These are phyloP conservation scores for Fomitopsis schrenkii DNA, from an alignment of 1,284 basidiomycete genomes.

Conservation along the genomic window DNA sequence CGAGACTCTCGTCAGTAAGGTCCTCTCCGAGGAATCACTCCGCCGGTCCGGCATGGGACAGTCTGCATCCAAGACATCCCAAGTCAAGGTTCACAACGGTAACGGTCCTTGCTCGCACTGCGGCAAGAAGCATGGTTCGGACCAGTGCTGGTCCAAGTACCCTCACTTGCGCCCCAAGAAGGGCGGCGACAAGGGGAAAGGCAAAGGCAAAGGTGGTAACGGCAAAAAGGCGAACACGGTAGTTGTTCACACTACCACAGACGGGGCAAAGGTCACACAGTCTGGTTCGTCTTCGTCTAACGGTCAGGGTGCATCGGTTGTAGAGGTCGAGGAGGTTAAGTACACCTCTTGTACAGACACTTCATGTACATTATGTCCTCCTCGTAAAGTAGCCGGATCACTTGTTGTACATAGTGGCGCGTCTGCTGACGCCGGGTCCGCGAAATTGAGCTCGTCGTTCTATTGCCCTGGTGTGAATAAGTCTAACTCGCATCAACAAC, in stretches of 20 bases:
- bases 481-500: background rate
- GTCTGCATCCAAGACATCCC: background rate
- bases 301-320: too few relatives aligned
- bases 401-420: background rate
- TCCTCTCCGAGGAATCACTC: background rate
- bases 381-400: too few relatives aligned
- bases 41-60: background rate
- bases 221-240: background rate
- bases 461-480: too few relatives aligned
- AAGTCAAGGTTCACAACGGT: background rate
- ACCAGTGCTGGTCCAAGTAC: background rate
- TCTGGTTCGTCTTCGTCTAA: background rate
- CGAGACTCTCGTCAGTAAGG: background rate
- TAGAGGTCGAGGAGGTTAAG: too few relatives aligned
- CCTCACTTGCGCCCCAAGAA: background rate
- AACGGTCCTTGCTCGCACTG: background rate
- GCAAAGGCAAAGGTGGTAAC: background rate
- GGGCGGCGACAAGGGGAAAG: too few relatives aligned
- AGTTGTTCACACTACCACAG: background rate
- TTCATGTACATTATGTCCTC: too few relatives aligned
- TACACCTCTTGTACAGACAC: too few relatives aligned
- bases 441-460: background rate
- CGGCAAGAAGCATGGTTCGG: background rate
- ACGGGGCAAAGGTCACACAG: background rate
- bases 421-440: background rate